Evolutionary conservation across 1,284 basidiomycete species (phyloP).

Genomic region (Pulchroboletus neoregius): DNA sequence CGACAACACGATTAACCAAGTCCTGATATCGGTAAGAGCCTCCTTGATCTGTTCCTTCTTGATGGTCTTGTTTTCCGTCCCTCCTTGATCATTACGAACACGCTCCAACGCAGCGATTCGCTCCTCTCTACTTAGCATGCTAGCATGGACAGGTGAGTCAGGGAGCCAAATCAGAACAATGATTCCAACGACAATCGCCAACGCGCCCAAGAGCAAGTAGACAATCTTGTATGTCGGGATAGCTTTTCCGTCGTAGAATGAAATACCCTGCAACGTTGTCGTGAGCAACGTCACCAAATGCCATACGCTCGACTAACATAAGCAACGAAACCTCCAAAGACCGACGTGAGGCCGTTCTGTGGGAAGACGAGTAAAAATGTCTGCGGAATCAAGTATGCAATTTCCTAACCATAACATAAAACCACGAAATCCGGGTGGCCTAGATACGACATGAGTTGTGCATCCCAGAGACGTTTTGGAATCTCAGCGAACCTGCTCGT

Average conservation of each 20-base stretch:
- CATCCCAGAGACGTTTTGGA: too few relatives aligned
- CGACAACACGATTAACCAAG: slow-evolving; percentile 59
- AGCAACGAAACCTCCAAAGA: slow-evolving; percentile 66
- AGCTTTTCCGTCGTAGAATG: slow-evolving; percentile 47
- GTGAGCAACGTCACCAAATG: not conserved
- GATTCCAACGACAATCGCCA: slow-evolving; percentile 58
- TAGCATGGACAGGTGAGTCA: slow-evolving; percentile 61
- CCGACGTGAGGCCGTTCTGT: slow-evolving; percentile 56
- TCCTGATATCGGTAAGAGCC: slow-evolving; percentile 55
- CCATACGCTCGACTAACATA: slow-evolving; percentile 39
- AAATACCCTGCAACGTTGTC: slow-evolving; percentile 43
- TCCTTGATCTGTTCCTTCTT: slow-evolving; percentile 61
- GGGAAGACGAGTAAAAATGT: not conserved
- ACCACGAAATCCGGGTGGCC: slow-evolving; percentile 60
- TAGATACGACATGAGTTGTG: slow-evolving; percentile 22
- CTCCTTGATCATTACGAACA: slow-evolving; percentile 64
- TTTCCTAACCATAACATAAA: slow-evolving; percentile 58
- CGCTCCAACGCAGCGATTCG: slow-evolving; percentile 62
- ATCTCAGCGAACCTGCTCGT: slow-evolving; percentile 48
- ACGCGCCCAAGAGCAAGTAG: slow-evolving; percentile 55
- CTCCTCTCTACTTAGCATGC: slow-evolving; percentile 55
- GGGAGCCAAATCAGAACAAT: slow-evolving; percentile 59
- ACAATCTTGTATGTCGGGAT: slow-evolving; percentile 60
- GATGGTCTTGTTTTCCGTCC: slow-evolving; percentile 56
- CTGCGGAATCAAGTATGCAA: not conserved